A percentile compares a stretch with the other conserved stretches of the same genome.
Conservation (phyloP, 257 asterid species). For the Anisodus acutangulus region DNA sequence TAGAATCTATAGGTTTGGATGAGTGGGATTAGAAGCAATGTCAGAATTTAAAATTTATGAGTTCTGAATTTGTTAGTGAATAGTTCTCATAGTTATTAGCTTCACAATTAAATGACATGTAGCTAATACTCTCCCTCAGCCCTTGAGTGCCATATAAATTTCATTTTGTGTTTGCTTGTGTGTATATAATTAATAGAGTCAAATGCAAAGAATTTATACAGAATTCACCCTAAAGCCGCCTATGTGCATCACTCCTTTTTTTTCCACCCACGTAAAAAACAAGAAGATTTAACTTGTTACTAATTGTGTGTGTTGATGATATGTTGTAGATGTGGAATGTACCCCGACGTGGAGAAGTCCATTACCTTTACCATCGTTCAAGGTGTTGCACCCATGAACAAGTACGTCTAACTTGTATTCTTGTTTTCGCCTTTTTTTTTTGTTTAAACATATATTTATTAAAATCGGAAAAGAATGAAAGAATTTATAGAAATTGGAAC, state of each 20-base stretch:
- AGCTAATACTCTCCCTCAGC: no score
- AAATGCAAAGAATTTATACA: no score
- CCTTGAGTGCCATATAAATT: no score
- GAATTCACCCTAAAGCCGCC: no score
- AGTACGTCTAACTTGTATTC: neutral
- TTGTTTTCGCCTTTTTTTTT: neutral
- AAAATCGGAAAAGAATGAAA: neutral
- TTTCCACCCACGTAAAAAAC: neutral
- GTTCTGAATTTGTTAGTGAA: no score
- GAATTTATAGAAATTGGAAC: neutral
- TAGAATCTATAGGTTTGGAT: neutral
- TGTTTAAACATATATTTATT: neutral
- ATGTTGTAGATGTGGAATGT: constrained; percentile 34
- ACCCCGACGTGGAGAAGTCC: constrained; percentile 34
- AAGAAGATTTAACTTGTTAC: neutral
- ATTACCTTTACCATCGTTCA: constrained; percentile 33
- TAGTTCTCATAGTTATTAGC: no score
- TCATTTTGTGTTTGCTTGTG: no score
- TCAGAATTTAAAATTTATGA: no score
- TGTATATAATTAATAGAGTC: no score
- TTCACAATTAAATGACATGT: no score
- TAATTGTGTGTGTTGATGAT: no score
- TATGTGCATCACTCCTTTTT: neutral
- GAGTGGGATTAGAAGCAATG: neutral
- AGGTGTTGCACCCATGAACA: constrained; percentile 37